Evolutionary conservation across 495 filamentous ascomycete genomes (phyloP).

Genomic region (Penicillium fimorum): DNA sequence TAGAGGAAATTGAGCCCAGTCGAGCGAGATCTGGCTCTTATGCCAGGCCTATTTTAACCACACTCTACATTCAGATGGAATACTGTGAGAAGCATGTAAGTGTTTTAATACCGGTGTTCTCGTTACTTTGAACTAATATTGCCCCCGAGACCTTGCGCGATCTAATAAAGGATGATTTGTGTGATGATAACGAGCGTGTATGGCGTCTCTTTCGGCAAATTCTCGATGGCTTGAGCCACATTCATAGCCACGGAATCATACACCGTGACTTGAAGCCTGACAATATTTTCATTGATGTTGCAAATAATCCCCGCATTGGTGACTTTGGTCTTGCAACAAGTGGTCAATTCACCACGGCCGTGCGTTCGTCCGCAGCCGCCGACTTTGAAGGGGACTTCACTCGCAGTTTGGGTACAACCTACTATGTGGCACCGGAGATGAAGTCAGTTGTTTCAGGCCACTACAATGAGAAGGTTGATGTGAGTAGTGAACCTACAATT

Average conservation of each 20-base stretch:
- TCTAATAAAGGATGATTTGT: slow-evolving; percentile 75
- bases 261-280: slow-evolving; percentile 98
- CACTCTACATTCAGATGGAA: slow-evolving; percentile 91
- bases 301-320: slow-evolving; percentile 88
- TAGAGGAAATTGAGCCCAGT: slow-evolving; percentile 32
- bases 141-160: slow-evolving; percentile 75
- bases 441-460: slow-evolving; percentile 65
- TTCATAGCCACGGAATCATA: slow-evolving; percentile 88
- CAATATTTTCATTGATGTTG: slow-evolving; percentile 92
- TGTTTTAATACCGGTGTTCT: slow-evolving; percentile 7
- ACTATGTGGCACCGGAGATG: slow-evolving; percentile 93
- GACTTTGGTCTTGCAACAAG: slow-evolving; percentile 95
- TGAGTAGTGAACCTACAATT: slow-evolving; percentile 39
- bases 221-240: slow-evolving; percentile 84
- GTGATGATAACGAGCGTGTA: slow-evolving; percentile 66
- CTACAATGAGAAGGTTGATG: slow-evolving; percentile 92
- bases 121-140: slow-evolving; percentile 15
- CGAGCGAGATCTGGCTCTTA: slow-evolving; percentile 40
- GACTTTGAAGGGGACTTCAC: slow-evolving; percentile 63
- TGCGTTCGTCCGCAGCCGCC: slow-evolving; percentile 43
- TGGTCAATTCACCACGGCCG: slow-evolving; percentile 65
- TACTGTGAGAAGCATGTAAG: slow-evolving; percentile 89
- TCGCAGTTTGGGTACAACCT: slow-evolving; percentile 87
- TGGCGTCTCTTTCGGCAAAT: slow-evolving; percentile 94
- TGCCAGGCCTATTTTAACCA: slow-evolving; percentile 48